phyloP scores from a whole-genome alignment of 2,329 filamentous ascomycete genomes.

The Penicillium carneum region DNA sequence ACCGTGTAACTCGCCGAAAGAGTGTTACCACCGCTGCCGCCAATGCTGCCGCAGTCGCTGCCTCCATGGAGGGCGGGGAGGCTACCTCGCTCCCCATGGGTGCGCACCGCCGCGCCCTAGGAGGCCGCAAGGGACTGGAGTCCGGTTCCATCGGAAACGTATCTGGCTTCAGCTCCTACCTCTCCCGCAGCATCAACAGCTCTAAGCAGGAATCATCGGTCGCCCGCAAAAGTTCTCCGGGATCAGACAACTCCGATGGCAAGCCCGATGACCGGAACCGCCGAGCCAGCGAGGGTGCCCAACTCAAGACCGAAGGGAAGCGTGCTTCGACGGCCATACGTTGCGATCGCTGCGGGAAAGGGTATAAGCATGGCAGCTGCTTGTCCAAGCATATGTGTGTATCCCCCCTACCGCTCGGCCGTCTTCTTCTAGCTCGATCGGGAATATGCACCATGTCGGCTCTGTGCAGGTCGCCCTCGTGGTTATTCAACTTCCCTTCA shows the following conservation, averaged over 20 bases:
- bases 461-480: slow-evolving; percentile 51
- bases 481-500: slow-evolving; percentile 43
- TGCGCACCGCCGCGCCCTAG: slow-evolving; percentile 62
- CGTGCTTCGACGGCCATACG: slow-evolving; percentile 85
- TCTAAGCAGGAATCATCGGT: slow-evolving; percentile 44
- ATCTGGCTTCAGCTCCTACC: slow-evolving; percentile 53
- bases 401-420: slow-evolving; percentile 62
- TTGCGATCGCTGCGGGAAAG: slow-evolving; percentile 98
- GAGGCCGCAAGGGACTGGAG: slow-evolving; percentile 62
- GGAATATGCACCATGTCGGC: slow-evolving; percentile 51
- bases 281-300: slow-evolving; percentile 83
- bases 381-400: slow-evolving; percentile 99
- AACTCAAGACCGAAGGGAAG: slow-evolving; percentile 79
- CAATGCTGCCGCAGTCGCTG: slow-evolving; percentile 72
- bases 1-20: slow-evolving; percentile 90
- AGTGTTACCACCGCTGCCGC: slow-evolving; percentile 81
- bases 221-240: slow-evolving; percentile 51
- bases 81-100: slow-evolving; percentile 65
- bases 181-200: slow-evolving; percentile 51
- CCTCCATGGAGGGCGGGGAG: slow-evolving; percentile 71
- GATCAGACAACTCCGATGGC: slow-evolving; percentile 42
- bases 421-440: slow-evolving; percentile 49
- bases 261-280: slow-evolving; percentile 64
- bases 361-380: slow-evolving; percentile 99
- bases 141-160: slow-evolving; percentile 64